Evolutionary conservation across 352 stramenopile species (phyloP).

Genomic region (Globisporangium paroecandrum): DNA sequence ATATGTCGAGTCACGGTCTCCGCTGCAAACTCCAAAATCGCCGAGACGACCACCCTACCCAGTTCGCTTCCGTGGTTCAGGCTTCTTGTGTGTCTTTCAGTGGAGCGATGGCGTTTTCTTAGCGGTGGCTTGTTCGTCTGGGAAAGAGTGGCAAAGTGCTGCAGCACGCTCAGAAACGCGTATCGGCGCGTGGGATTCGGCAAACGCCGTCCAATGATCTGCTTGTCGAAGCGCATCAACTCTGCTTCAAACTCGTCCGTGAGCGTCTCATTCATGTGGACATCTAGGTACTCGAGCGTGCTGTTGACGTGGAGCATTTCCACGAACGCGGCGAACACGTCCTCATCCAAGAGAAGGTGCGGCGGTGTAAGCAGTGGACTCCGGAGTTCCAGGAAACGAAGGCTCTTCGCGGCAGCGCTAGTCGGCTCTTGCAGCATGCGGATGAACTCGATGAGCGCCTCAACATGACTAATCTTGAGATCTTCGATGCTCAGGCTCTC

Average conservation of each 20-base stretch:
- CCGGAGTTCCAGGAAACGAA: not conserved
- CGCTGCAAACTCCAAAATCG: conserved; percentile 5
- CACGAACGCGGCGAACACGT: not conserved
- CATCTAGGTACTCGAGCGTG: not conserved
- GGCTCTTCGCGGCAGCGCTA: not conserved
- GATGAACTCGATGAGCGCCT: not conserved
- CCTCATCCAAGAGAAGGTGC: not conserved
- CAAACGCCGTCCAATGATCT: not conserved
- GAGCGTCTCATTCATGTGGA: not conserved
- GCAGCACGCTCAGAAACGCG: not conserved
- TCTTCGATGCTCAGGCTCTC: not conserved
- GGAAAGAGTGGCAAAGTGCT: not conserved
- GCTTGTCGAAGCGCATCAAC: not conserved
- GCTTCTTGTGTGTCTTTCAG: no score
- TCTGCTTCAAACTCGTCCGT: not conserved
- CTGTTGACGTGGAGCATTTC: not conserved
- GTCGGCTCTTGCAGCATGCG: not conserved
- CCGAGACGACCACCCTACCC: not conserved
- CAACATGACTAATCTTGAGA: not conserved
- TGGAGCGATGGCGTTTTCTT: not conserved
- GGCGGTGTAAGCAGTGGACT: not conserved
- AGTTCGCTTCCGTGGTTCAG: not conserved
- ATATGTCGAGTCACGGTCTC: not conserved
- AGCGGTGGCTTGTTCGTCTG: not conserved
- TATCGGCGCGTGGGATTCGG: not conserved